Conservation (phyloP, 176 grass and related monocot species). For the Avena atlantica region DNA sequence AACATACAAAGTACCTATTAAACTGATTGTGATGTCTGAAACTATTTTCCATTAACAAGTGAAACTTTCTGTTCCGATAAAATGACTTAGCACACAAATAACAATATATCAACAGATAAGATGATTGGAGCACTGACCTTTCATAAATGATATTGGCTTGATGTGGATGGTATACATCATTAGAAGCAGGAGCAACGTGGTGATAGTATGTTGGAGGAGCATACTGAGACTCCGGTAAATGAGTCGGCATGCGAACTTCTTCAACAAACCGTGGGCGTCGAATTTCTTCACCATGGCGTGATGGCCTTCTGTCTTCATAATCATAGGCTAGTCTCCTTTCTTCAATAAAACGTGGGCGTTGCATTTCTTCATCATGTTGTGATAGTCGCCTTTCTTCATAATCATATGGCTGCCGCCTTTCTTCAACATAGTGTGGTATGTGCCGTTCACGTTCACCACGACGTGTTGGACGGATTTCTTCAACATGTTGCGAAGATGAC, state of each 20-base stretch:
- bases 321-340: slow-evolving; percentile 22
- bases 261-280: slow-evolving; percentile 24
- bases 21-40: neutral
- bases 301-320: slow-evolving; percentile 36
- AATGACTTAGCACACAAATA: slow-evolving; percentile 32
- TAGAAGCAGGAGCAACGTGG: slow-evolving; percentile 26
- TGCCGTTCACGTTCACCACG: slow-evolving; percentile 1
- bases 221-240: slow-evolving; percentile 27
- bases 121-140: slow-evolving; percentile 32
- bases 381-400: slow-evolving; percentile 31
- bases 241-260: slow-evolving; percentile 7
- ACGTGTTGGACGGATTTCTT: slow-evolving; percentile 6
- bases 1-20: neutral
- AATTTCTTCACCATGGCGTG: slow-evolving; percentile 38
- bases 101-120: neutral
- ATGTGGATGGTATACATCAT: slow-evolving; percentile 40
- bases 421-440: slow-evolving; percentile 28
- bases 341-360: slow-evolving; percentile 1
- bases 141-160: slow-evolving; percentile 47
- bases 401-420: slow-evolving; percentile 16
- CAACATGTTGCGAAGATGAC: slow-evolving; percentile 22
- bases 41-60: neutral
- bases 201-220: slow-evolving; percentile 46
- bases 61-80: neutral
- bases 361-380: slow-evolving; percentile 13